These are phyloP conservation scores for Trametes sp. DNA, from an alignment of 1,284 basidiomycete genomes.

Conservation along the genomic window DNA sequence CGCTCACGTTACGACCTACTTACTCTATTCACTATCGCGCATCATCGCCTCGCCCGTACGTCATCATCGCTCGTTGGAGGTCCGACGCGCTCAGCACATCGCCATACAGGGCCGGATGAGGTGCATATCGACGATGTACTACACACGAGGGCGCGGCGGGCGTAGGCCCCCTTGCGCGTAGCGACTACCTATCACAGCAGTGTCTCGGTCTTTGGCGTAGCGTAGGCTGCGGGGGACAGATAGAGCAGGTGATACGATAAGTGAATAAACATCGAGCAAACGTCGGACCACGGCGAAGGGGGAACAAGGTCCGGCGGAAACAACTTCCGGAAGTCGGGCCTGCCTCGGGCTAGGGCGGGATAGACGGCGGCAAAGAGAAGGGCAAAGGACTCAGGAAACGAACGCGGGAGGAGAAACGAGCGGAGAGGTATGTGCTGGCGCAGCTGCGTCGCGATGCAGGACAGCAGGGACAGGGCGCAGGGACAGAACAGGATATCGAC, in stretches of 20 bases:
- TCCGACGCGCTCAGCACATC: too few relatives aligned
- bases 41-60: conserved; percentile 7
- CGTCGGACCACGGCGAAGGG: background rate
- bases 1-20: conserved; percentile 15
- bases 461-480: too few relatives aligned
- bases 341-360: background rate
- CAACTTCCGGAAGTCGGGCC: conserved; percentile 17
- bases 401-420: conserved; percentile 8
- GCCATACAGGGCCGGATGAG: too few relatives aligned
- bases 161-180: background rate
- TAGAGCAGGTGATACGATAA: conserved; percentile 4
- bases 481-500: background rate
- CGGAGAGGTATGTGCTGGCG: conserved; percentile 8
- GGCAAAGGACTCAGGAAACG: background rate
- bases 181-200: conserved; percentile 12
- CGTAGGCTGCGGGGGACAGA: background rate
- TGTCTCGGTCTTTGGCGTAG: conserved; percentile 6
- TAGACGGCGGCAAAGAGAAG: background rate
- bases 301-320: conserved; percentile 3
- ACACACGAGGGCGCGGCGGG: background rate
- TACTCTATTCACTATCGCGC: conserved; percentile 17
- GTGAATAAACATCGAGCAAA: conserved; percentile 9
- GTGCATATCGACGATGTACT: too few relatives aligned
- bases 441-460: too few relatives aligned
- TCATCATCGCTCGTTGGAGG: too few relatives aligned